These are phyloP conservation scores for Talaromyces sp. DNA, from an alignment of 2,329 filamentous ascomycete species.

Conservation along the genomic window DNA sequence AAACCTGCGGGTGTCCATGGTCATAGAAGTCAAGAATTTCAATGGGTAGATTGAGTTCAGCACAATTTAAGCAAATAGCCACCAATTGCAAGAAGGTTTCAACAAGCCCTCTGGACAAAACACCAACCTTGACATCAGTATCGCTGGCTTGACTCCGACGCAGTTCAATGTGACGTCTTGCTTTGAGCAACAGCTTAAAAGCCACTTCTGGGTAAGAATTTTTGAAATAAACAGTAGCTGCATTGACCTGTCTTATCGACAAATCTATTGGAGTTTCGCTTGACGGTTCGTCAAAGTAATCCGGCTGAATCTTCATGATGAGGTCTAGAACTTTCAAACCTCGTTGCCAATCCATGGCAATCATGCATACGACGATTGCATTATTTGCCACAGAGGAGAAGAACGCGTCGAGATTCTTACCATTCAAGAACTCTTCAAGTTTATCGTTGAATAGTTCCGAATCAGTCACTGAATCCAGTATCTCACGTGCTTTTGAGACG, in stretches of 20 bases:
- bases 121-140: constrained; percentile 20
- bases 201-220: constrained; percentile 14
- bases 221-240: constrained; percentile 17
- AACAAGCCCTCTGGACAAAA: neutral
- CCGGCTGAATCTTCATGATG: constrained; percentile 15
- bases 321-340: constrained; percentile 15
- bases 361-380: constrained; percentile 17
- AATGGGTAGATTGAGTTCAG: constrained; percentile 11
- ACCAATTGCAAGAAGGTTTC: constrained; percentile 21
- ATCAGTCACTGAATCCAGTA: constrained; percentile 20
- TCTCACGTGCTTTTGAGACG: constrained; percentile 13
- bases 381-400: constrained; percentile 17
- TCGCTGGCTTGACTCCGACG: constrained; percentile 18
- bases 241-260: constrained; percentile 15
- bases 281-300: constrained; percentile 15
- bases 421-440: constrained; percentile 14
- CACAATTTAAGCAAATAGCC: constrained; percentile 14
- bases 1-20: constrained; percentile 17
- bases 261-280: constrained; percentile 15
- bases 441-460: constrained; percentile 17
- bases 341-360: constrained; percentile 16
- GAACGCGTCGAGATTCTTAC: constrained; percentile 9
- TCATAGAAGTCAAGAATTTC: constrained; percentile 13
- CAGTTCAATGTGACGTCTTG: constrained; percentile 18
- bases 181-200: constrained; percentile 19